Evolutionary conservation across 768 basidiomycete genomes (phyloP), one percentile per base, ranked within the genome.

Genomic region (Sporobolomyces pararoseus): DNA sequence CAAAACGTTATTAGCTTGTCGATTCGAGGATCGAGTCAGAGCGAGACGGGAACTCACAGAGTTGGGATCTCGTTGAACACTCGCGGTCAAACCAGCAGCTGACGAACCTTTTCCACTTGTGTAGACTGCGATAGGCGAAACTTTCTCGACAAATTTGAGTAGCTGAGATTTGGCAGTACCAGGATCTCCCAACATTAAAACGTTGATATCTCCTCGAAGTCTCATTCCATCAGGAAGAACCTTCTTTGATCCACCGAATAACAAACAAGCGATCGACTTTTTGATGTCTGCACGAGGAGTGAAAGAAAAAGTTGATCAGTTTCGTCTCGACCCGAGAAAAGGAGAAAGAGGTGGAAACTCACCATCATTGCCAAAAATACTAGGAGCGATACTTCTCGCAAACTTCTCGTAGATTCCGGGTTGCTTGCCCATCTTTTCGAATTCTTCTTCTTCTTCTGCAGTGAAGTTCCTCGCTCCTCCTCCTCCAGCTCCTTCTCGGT

Each of bases 131-230:
- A 98, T 94, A 0, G 96, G 96, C 1, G 96, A 93, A 54, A 97
- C 87, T 82, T 98, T 99, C 79, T 99, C 96, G 17, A 98, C 96
- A 74, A 99, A 99, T 77, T 99, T 99, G 70, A 99, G 86, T 75
- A 99, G 82, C 77, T 99, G 96, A 82, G 89, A 91, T 80, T 99
- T 99, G 27, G 96, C 96, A 19, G 96, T 98, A 81, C 96, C 96
- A 12, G 96, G 96, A 79, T 99, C 96, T 79, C 96, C 96, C 34
- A 99, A 85, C 32, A 98, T 81, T 14, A 99, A 82, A 25, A 99
- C 96, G 78, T 99, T 99, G 78, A 99, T 98, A 78, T 99, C 96
- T 16, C 96, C 96, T 78, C 96, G 85, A 49, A 99, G 81, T 37
- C 96, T 85, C 91, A 97, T 94, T 13, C 96, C 94, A 78, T 99